Evolutionary conservation across 2,329 filamentous ascomycete species (phyloP), one percentile per base, ranked within the genome.

Genomic region (Pyricularia sp.): DNA sequence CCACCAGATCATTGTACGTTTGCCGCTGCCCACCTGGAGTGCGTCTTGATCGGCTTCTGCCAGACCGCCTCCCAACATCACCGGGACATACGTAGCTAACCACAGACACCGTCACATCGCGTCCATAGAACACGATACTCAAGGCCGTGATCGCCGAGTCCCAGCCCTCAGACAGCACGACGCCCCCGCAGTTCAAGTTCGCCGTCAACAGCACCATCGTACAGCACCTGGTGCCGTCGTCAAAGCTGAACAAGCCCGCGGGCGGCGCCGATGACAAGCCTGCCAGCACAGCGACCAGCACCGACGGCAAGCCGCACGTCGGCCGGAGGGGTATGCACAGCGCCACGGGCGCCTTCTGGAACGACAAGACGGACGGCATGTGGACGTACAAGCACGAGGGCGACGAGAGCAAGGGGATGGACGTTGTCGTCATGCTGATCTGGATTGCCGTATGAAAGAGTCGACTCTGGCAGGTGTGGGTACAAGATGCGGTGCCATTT

Each of bases 121-220:
- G 28, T 7, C 30, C 55, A 58, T 74, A 93, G 90, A 92, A 90
- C 82, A 87, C 85, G 69, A 91, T 94, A 78, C 88, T 95, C 72
- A 88, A 91, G 76, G 85, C 88, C 68, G 85, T 94, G 72, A 92
- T 94, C 79, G 89, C 90, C 73, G 91, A 94, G 77, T 89, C 90
- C 67, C 88, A 86, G 23, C 84, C 87, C 23, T 78, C 84, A 65
- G 81, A 84, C 17, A 23, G 55, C 71, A 82, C 83, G 70, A 80
- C 83, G 31, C 82, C 86, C 30, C 90, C 92, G 5, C 80, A 83
- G 20, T 97, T 90, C 87, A 98, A 98, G 81, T 98, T 94, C 82
- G 92, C 93, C 74, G 93, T 97, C 82, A 98, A 97, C 85, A 96
- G 92, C 84, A 98, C 94, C 73, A 97, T 98, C 77, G 96, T 98